Base-by-base conservation (phyloP, 1,139 yeast genomes). In the Scheffersomyces titani region DNA sequence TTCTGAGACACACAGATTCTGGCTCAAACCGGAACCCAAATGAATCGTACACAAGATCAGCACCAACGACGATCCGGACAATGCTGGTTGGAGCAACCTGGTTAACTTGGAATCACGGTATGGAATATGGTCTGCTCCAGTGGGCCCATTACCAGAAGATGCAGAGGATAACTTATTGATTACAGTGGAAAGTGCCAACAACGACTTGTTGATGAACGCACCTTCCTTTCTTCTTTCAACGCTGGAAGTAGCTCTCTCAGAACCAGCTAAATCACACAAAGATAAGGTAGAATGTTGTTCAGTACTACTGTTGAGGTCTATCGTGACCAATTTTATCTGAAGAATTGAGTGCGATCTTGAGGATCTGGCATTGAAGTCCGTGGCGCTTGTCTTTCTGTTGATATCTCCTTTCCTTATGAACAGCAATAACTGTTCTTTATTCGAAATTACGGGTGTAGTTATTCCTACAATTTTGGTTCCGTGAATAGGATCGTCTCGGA, bases 261-360 rank as follows among this genome's bases (percentile, higher is more conserved):
- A 90, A 21, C 99, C 99, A 0, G 99, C 99, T 66, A 94, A 81
- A 73, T 94, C 99, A 77, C 98, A 94, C 57, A 94, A 78, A 24
- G 96, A 90, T 47, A 94, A 82, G 0, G 94, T 87, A 45, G 94
- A 83, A 53, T 80, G 73, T 19, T 78, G 77, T 57, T 82, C 85
- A 1, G 74, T 70, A 9, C 81, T 80, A 1, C 77, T 71, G 0
- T 66, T 59, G 49, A 76, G 54, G 65, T 82, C 81, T 3, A 81
- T 72, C 1, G 81, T 70, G 11, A 79, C 79, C 30, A 93, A 71
- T 57, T 84, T 79, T 19, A 93, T 81, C 67, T 91, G 88, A n/a
- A 92, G 84, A 45, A 92, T 90, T 0, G 98, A 96, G 71, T 94
- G 99, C 1, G 97, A 91, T 61, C 99, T 82, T 1, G 98, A 92